Conservation (phyloP, 495 filamentous ascomycete genomes). For the Penicillium taxi region DNA sequence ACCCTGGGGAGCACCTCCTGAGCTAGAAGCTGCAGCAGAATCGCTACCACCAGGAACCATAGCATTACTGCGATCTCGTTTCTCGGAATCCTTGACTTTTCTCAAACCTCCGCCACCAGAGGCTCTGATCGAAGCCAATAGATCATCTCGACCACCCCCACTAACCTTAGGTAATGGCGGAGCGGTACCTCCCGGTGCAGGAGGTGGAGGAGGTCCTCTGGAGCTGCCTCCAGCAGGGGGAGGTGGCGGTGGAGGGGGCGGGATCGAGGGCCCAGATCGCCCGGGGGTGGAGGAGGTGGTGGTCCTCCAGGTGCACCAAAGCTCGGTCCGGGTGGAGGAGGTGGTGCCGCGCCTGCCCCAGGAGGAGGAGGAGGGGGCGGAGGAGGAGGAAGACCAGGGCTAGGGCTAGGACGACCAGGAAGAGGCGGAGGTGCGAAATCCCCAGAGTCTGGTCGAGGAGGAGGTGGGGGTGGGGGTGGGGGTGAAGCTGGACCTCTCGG, state of each 20-base stretch:
- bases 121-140: conserved; percentile 76
- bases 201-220: conserved; percentile 60
- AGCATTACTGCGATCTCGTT: conserved; percentile 73
- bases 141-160: conserved; percentile 47
- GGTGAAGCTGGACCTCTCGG: conserved; percentile 18
- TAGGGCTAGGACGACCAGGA: conserved; percentile 7
- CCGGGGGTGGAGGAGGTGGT: conserved; percentile 38
- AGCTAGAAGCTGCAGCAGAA: conserved; percentile 40
- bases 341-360: conserved; percentile 17
- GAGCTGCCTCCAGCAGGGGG: conserved; percentile 31
- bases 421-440: conserved; percentile 3
- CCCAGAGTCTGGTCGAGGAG: conserved; percentile 15
- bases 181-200: conserved; percentile 56
- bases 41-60: conserved; percentile 51
- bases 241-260: conserved; percentile 31
- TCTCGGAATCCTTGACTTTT: conserved; percentile 70
- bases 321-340: conserved; percentile 24
- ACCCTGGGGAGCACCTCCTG: conserved; percentile 50
- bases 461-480: conserved; percentile 12
- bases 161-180: conserved; percentile 45
- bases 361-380: conserved; percentile 22
- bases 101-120: conserved; percentile 68
- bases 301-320: conserved; percentile 13
- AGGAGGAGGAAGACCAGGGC: conserved; percentile 16
- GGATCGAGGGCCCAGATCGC: conserved; percentile 39